Evolutionary conservation across 495 filamentous ascomycete genomes (phyloP), one percentile per base, ranked within the genome.

Genomic region (Penicillium riverlandense): DNA sequence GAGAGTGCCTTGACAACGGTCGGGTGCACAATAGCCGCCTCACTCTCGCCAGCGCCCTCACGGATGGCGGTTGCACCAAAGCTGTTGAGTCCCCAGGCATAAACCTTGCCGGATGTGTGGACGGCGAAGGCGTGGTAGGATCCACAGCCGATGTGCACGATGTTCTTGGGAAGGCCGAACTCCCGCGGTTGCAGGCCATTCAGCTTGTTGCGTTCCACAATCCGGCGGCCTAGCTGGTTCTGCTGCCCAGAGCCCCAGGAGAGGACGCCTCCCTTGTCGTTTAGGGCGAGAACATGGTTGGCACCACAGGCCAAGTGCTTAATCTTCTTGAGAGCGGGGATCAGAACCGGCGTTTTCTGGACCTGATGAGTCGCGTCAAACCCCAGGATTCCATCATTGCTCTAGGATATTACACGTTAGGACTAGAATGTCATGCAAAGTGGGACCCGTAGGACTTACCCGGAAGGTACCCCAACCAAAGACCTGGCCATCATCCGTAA

Each of bases 11-110:
- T 48, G 32, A 89, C 80, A 11, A 78, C 58, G 10, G 74, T 73
- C 2, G 84, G 82, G 36, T 71, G 71, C 7, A 72, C 62, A 40
- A 85, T 70, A 33, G 71, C 68, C 29, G 79, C 76, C 42, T 72
- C 74, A 44, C 82, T 74, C 15, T 81, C 75, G 44, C 89, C 88
- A 16, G 82, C 88, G 38, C 78, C 76, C 10, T 79, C 75, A 10
- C 71, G 69, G 41, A 88, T 74, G 36, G 86, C 92, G 8, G 83
- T 86, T 62, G 91, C 82, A 37, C 83, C 85, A 57, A 85, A 95
- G 59, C 82, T 87, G 67, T 96, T 97, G 31, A 89, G 65, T 6
- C 90, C 91, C 88, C 90, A 97, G 14, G 82, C 72, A 63, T 78
- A 91, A 44, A 92, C 81, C 29, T 82, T 74, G 30, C 78, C 82